phyloP scores from a whole-genome alignment of 2,329 filamentous ascomycete genomes.

The Diaporthe citriasiana region DNA sequence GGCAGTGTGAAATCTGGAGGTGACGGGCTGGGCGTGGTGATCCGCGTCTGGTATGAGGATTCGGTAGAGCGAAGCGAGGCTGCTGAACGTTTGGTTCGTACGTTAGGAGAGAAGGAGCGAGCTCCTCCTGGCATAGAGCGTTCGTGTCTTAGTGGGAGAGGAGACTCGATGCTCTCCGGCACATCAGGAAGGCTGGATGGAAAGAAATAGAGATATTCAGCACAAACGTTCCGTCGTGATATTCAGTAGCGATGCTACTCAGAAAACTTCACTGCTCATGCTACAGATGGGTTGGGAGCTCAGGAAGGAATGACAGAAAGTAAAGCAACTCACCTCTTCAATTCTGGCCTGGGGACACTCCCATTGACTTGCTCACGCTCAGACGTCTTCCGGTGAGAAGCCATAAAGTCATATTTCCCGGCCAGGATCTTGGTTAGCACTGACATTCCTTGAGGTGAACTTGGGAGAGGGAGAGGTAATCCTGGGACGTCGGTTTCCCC shows the following conservation, averaged over 20 bases:
- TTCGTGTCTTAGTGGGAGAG: neutral
- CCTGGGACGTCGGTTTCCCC: neutral
- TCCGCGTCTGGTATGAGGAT: neutral
- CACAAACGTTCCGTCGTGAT: neutral
- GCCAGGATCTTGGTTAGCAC: constrained; percentile 9
- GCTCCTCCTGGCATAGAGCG: neutral
- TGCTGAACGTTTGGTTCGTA: constrained; percentile 12
- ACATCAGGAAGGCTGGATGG: neutral
- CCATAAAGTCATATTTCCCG: constrained; percentile 25
- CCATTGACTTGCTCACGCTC: neutral
- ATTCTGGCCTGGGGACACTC: neutral
- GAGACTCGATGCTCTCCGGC: constrained; percentile 1
- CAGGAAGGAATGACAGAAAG: neutral
- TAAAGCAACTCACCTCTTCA: neutral
- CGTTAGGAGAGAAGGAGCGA: constrained; percentile 5
- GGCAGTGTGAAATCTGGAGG: neutral
- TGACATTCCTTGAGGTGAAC: neutral
- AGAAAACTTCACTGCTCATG: too few species aligned
- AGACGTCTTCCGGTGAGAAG: constrained; percentile 5
- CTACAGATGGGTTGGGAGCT: neutral
- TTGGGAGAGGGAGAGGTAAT: neutral
- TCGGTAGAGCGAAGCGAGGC: neutral
- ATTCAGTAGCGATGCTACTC: neutral
- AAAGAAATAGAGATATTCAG: neutral
- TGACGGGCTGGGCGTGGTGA: constrained; percentile 10